A percentile compares a stretch with the other conserved stretches of the same genome.
Conservation (phyloP, 441 rosid species). For the Erysimum pusillum region DNA sequence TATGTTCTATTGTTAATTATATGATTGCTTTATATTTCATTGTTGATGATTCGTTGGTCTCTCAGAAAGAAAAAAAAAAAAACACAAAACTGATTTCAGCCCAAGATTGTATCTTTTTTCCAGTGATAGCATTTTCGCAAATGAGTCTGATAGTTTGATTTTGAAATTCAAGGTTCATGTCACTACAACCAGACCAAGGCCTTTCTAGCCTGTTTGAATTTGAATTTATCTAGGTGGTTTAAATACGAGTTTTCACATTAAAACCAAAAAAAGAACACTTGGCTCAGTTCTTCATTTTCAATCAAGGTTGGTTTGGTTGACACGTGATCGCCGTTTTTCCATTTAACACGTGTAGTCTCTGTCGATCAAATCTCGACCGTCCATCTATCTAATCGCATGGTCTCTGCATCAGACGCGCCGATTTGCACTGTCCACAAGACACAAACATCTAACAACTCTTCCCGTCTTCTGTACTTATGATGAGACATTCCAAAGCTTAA, state of each 20-base stretch:
- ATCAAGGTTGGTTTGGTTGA: not conserved
- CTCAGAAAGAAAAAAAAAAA: slow-evolving; percentile 12
- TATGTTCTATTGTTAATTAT: slow-evolving; percentile 48
- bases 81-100: slow-evolving; percentile 27
- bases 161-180: not conserved
- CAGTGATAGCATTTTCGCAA: slow-evolving; percentile 20
- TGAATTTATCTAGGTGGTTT: not conserved
- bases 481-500: slow-evolving; percentile 1
- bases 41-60: slow-evolving; percentile 47
- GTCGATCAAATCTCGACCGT: slow-evolving; percentile 23
- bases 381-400: slow-evolving; percentile 18
- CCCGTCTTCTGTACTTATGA: not conserved
- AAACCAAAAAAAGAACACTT: not conserved
- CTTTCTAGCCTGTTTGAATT: not conserved
- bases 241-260: not conserved
- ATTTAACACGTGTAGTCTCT: slow-evolving; percentile 26
- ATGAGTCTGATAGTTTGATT: not conserved
- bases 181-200: not conserved
- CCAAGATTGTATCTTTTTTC: slow-evolving; percentile 24
- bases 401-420: slow-evolving; percentile 6
- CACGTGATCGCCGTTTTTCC: not conserved
- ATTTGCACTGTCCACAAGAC: slow-evolving; percentile 27
- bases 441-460: slow-evolving; percentile 21
- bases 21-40: slow-evolving; percentile 48
- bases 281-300: not conserved